Evolutionary conservation across 1,139 yeast species (phyloP), one percentile per base, ranked within the genome.

Genomic region (Casaregolazyma suthepensis): DNA sequence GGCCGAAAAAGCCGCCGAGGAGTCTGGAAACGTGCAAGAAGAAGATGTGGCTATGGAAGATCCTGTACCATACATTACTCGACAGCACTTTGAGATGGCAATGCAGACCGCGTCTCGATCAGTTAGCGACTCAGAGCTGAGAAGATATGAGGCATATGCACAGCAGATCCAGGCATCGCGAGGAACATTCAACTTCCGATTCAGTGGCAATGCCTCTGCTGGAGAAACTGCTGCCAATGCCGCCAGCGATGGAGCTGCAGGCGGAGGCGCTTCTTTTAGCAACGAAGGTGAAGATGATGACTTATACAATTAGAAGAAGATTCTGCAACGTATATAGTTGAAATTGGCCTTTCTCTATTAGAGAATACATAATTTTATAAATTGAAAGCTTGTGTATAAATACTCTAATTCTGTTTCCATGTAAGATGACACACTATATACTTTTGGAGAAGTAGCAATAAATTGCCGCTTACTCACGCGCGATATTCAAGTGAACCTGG

Each of bases 21-120:
- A 70, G 55, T 76, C 74, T 54, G 79, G 75, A 52, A 85, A 73
- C 57, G 83, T 82, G 86, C 52, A 47, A 13, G 79, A 73, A 56
- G 78, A 74, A 53, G 74, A 71, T 56, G 85, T 80, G 60, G 87
- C 78, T 58, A 85, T 80, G 68, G 87, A 78, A 63, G 98, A 93
- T 68, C 93, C 96, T 44, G 99, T 94, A 64, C 99, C 99, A 65
- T 94, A 73, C 72, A 93, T 94, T 66, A 88, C 96, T 43, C 86
- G 87, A 68, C 85, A 85, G 52, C 96, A 90, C 71, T 89, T 94
- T 66, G 96, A 94, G 73, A 99, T 93, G 76, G 99, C 99, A 51
- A 94, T 94, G 99, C 90, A 91, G 83, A 90, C 98, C 1, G 99
- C 99, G 53, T 87, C 90, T 74, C 87, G 98, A 67, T 90, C 97